Evolutionary conservation across 768 basidiomycete genomes (phyloP), one percentile per base, ranked within the genome.

Genomic region (Aureoboletus auriporus): DNA sequence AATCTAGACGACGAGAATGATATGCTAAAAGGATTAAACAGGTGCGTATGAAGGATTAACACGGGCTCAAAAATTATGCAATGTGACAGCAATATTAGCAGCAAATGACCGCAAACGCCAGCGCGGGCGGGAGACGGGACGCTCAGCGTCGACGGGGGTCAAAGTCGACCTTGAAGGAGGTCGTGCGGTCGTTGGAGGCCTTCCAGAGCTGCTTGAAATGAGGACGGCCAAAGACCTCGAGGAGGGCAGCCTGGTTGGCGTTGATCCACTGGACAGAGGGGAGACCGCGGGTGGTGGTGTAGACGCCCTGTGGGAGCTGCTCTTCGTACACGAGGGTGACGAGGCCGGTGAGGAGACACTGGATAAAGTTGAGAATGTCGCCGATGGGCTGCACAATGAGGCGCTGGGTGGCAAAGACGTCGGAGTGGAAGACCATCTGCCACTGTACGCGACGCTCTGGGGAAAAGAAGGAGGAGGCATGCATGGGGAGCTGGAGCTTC

Each of bases 361-460:
- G 84, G 35, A 86, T 63, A 49, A 86, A 75, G 63, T 75, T 76
- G 50, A 86, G 71, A 56, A 86, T 82, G 64, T 86, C 84, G 66
- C 76, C 80, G 64, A 86, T 77, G 41, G 84, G 84, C 28, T 78
- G 76, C 47, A 80, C 78, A 55, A 82, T 78, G 65, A 83, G 82
- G 30, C 84, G 75, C 47, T 84, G 76, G 27, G 80, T 82, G 59
- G 83, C 83, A 68, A 86, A 86, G 43, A 82, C 79, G 66, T 85
- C 84, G 59, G 79, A 80, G 63, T 85, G 88, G 63, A 92, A 92
- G 58, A 89, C 86, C 88, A 90, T 89, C 65, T 90, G 81, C 89
- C 89, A 92, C 63, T 90, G 88, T 39, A 90, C 78, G 51, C 86
- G 80, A 56, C 89, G 73, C 64, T 91, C 86, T 10, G 87, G 87